Percentiles rank a stretch among this genome's conserved stretches.
These are phyloP conservation scores for Talaromyces nanjingensis DNA, from an alignment of 495 filamentous ascomycete genomes.

Conservation along the genomic window DNA sequence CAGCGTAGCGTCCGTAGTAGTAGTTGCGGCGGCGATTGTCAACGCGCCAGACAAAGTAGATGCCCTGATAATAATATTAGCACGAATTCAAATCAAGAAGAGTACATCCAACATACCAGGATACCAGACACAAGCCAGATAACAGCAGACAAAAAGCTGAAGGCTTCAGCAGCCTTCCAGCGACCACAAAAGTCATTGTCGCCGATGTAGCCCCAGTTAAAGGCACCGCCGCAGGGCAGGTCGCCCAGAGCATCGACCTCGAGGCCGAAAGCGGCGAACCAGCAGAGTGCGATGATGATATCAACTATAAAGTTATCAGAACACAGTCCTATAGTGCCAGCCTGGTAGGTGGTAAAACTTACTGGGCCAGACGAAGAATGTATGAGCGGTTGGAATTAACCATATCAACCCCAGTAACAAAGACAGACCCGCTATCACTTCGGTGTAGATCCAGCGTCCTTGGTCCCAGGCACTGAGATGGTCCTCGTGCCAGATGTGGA, in stretches of 20 bases:
- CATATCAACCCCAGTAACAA: slow-evolving; percentile 46
- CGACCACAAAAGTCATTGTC: slow-evolving; percentile 40
- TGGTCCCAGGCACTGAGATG: slow-evolving; percentile 28
- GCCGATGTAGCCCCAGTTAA: slow-evolving; percentile 37
- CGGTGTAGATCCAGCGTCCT: slow-evolving; percentile 53
- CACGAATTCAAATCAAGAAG: neutral
- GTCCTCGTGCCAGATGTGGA: slow-evolving; percentile 26
- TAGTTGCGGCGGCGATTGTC: slow-evolving; percentile 1
- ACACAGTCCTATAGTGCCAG: neutral
- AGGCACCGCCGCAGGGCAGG: slow-evolving; percentile 49
- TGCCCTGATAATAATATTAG: slow-evolving; percentile 3
- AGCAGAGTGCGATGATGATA: slow-evolving; percentile 50
- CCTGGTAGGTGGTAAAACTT: slow-evolving; percentile 13
- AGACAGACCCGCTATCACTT: slow-evolving; percentile 49
- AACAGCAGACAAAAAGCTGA: slow-evolving; percentile 60
- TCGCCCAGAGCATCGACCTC: slow-evolving; percentile 47
- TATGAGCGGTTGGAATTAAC: slow-evolving; percentile 46
- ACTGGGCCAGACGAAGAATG: slow-evolving; percentile 40
- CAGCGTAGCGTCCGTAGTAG: slow-evolving; percentile 8
- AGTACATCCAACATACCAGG: slow-evolving; percentile 27
- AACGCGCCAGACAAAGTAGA: slow-evolving; percentile 12
- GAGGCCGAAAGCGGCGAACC: slow-evolving; percentile 60
- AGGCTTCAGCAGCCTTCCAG: slow-evolving; percentile 62
- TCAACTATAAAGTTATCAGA: slow-evolving; percentile 32
- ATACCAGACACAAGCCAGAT: slow-evolving; percentile 57